Percentiles rank a stretch among this genome's conserved stretches.
Evolutionary conservation across 2,329 filamentous ascomycete species (phyloP).

Genomic region (Aspergillus versicolor): DNA sequence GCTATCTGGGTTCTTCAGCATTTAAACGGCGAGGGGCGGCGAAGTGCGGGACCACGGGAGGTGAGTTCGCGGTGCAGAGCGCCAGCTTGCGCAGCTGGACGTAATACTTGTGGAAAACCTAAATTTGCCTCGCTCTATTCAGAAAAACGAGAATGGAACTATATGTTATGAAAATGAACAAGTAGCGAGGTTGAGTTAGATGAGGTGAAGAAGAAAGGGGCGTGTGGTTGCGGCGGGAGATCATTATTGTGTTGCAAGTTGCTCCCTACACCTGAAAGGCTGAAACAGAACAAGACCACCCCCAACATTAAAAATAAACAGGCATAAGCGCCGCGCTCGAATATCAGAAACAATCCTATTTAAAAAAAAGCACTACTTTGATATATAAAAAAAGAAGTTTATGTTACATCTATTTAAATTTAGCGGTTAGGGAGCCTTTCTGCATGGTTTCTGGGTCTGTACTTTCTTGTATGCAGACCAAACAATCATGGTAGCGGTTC

Average conservation of each 20-base stretch:
- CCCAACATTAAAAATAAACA: slow-evolving; percentile 13
- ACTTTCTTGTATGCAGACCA: not conserved
- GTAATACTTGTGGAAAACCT: slow-evolving; percentile 1
- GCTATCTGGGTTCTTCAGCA: slow-evolving; percentile 25
- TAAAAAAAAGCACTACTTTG: not conserved
- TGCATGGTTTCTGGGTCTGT: not conserved
- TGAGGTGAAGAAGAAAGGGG: slow-evolving; percentile 19
- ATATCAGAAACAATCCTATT: not conserved
- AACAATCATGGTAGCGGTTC: not conserved
- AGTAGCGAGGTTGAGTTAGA: slow-evolving; percentile 10
- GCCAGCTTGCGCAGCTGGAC: slow-evolving; percentile 22
- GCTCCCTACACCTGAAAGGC: slow-evolving; percentile 5
- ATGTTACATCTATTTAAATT: not conserved
- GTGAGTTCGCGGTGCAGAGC: slow-evolving; percentile 21
- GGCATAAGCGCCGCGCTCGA: slow-evolving; percentile 16
- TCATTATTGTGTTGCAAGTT: slow-evolving; percentile 14
- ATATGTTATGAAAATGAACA: slow-evolving; percentile 3
- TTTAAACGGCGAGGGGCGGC: slow-evolving; percentile 23
- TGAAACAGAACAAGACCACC: slow-evolving; percentile 24
- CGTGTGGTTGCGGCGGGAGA: slow-evolving; percentile 17
- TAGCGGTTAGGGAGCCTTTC: not conserved
- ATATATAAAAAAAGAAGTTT: not conserved
- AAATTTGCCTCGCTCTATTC: not conserved
- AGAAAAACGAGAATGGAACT: not conserved
- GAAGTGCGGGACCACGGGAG: slow-evolving; percentile 36